Percentiles rank a stretch among this genome's conserved stretches.
Conservation (phyloP, 2,329 filamentous ascomycete species). For the Curvularia lunata region DNA sequence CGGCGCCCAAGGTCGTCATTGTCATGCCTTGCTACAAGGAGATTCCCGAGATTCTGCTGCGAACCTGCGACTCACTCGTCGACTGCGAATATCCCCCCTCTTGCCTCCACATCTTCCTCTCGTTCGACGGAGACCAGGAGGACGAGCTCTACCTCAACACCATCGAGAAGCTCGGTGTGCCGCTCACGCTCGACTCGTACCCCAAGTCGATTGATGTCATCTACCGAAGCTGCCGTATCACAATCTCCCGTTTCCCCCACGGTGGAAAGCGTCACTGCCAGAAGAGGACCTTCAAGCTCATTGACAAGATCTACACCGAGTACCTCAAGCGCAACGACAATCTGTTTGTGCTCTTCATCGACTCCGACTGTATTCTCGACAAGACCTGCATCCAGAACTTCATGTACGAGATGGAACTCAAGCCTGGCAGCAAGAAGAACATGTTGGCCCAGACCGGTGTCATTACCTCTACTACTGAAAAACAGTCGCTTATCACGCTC, state of each 20-base stretch:
- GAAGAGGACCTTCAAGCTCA: slow-evolving; percentile 89
- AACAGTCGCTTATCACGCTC: slow-evolving; percentile 86
- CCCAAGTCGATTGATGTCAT: slow-evolving; percentile 89
- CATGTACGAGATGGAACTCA: slow-evolving; percentile 98
- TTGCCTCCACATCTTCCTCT: slow-evolving; percentile 93
- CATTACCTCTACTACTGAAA: slow-evolving; percentile 91
- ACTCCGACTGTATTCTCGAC: slow-evolving; percentile 95
- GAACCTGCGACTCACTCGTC: slow-evolving; percentile 88
- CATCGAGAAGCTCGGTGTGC: slow-evolving; percentile 82
- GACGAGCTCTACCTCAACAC: slow-evolving; percentile 89
- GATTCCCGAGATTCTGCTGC: slow-evolving; percentile 80
- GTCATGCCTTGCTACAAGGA: slow-evolving; percentile 98
- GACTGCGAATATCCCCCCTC: slow-evolving; percentile 91
- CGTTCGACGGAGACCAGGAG: slow-evolving; percentile 88
- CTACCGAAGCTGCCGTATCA: slow-evolving; percentile 83
- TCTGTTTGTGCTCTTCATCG: slow-evolving; percentile 94
- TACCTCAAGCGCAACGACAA: slow-evolving; percentile 90
- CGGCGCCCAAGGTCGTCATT: slow-evolving; percentile 91
- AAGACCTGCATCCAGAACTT: slow-evolving; percentile 93
- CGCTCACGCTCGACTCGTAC: slow-evolving; percentile 75
- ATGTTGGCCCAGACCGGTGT: slow-evolving; percentile 98
- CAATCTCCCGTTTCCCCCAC: slow-evolving; percentile 89
- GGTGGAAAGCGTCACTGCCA: slow-evolving; percentile 94
- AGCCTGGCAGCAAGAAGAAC: slow-evolving; percentile 86
- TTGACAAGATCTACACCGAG: slow-evolving; percentile 87